Base-by-base conservation (phyloP, 2,329 filamentous ascomycete species). In the Arthroderma sp. region DNA sequence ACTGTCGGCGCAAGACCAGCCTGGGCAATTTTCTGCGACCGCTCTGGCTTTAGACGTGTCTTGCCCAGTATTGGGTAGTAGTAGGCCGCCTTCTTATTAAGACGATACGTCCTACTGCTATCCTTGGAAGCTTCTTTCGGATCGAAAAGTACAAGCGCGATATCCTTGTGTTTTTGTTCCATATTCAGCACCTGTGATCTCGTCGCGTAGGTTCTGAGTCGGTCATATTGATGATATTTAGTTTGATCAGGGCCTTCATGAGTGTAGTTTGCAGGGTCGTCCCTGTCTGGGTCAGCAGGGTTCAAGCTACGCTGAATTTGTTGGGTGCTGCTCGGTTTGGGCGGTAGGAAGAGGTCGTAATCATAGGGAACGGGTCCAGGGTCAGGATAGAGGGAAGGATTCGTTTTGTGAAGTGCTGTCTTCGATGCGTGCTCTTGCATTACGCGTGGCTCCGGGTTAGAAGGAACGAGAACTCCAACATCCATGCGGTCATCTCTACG, bases 191-290 rank as follows among this genome's bases (percentile, higher is more conserved):
- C 61, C 54, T 78, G 75, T 27, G 68, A 64, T 44, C 66, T 69
- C 1, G 76, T 78, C 48, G 77, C 75, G 58, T 80, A 82, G n/a
- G 70, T 74, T 33, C 77, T 73, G 22, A 75, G 56, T 44, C 73
- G 72, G 44, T 75, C 69, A 59, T 68, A 78, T 43, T 70, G 71
- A 62, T 77, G 75, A 54, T 62, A 68, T 47, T 58, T 66, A 11
- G 52, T 53, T 40, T 65, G 65, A 38, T 72, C 69, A 4, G 64
- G 54, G 40, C 59, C 58, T 40, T 68, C 62, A 44, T 66, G 53
- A 5, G 66, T 60, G 63, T 78, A 72, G 42, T 73, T 63, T 3
- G 61, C 65, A 31, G 71, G 66, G 44, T 73, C 68, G 48, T 77
- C 71, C 48, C 73, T 69, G 39, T 72, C 64, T 1, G 72, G 66